Base-by-base conservation (phyloP, 1,284 basidiomycete species). In the Rugiboletus extremiorientalis region DNA sequence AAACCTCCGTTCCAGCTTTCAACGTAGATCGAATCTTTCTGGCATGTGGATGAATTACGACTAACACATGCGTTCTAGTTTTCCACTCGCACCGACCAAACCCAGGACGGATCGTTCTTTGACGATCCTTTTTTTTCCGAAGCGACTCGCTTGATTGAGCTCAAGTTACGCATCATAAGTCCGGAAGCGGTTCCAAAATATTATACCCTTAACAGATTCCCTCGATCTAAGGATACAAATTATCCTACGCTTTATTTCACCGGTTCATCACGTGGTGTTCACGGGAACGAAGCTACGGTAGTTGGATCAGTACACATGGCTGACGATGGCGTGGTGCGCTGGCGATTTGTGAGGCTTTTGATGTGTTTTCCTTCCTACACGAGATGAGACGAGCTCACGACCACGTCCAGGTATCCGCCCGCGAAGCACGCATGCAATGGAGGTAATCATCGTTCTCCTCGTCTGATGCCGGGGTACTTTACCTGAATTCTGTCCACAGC, bases 81-180 rank as follows among this genome's bases (percentile, higher is more conserved):
- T 61, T 73, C 77, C 22, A 65, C 70, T 42, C 51, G 72, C 28
- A 74, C 75, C 16, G 52, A 23, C 0, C 36, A 43, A 28, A 74
- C 34, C 11, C 79, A 30, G 74, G 76, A 80, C 60, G 72, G 76
- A 6, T 64, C 69, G 8, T 84, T 86, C 70, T 87, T 89, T 66
- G 77, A 83, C 41, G 78, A 83, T 53, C 69, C 71, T 34, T 72
- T 76, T 12, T 85, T 87, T 65, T 77, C 81, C 52, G 86, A 89
- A 66, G 84, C 84, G 6, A 84, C 82, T 9, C 79, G 84, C 20
- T 76, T 87, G 36, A 79, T 88, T 43, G 81, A 84, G 61, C 72
- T 87, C 55, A 77, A 78, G 50, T 71, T 88, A n/a, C 73, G 70
- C 37, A 64, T 88, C 49, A 75, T 81, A 45, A 70, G 71, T 28